Base-by-base conservation (phyloP, 192 early-diverging fungal genomes). In the Podila epicladia region DNA sequence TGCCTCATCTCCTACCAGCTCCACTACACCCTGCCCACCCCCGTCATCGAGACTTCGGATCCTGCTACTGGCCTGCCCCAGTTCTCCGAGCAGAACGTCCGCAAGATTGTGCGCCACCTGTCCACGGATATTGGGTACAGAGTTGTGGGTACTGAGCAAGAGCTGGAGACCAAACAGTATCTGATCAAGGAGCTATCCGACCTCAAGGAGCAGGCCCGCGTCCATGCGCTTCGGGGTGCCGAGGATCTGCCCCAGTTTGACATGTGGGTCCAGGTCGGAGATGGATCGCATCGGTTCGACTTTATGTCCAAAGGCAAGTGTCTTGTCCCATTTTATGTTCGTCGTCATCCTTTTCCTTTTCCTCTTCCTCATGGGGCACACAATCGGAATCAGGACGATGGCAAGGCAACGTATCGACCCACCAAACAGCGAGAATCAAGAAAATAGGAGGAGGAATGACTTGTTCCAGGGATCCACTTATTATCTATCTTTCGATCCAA, bases 281-380 rank as follows among this genome's bases (percentile, higher is more conserved):
- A 87, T 77, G 91, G 92, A 49, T 87, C 83, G 15, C 92, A 94
- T 80, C 85, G 87, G 2, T 94, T 94, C 82, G 89, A 92, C 72
- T 85, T 94, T 62, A 91, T 94, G 91, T 87, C 87, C 50, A 82
- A 91, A 72, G 87, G 91, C 88, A 86, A 82, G 80, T 50, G 1
- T 12, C 28, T 17, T 17, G 2, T 45, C 1, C 41, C 41, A 17
- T 45, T 3, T 45, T 17, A 15, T 45, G 12, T 15, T 45, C 3
- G 13, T 12, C 38, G 12, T 45, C 13, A 29, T 29, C 29, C n/a
- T n/a, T n/a, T n/a, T n/a, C n/a, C n/a, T n/a, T n/a, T n/a, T n/a
- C n/a, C n/a, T n/a, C n/a, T n/a, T n/a, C n/a, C 29, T 29, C 29
- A 45, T 15, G 41, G 13, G 15, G 9, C 1, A 6, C 0, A 37